A percentile compares a stretch with the other conserved stretches of the same genome.
Conservation (phyloP, 352 stramenopile species). For the Phytopythium oedochilum region DNA sequence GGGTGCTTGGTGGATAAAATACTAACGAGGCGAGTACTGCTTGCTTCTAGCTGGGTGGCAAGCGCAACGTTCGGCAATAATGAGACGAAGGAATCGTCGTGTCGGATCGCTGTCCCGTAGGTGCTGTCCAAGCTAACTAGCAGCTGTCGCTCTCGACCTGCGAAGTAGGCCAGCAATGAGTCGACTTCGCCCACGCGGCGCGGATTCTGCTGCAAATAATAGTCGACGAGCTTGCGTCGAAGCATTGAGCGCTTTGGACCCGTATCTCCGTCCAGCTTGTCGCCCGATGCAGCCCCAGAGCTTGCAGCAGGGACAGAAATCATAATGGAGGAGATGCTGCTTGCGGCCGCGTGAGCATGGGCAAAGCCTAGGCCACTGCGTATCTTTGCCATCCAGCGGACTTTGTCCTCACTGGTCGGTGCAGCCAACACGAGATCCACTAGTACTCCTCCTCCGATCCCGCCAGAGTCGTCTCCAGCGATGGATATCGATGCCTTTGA, state of each 20-base stretch:
- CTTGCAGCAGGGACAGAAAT: neutral
- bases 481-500: neutral
- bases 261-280: neutral
- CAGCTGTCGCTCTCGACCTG: constrained; percentile 49
- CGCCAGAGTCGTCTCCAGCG: neutral
- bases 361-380: constrained; percentile 31
- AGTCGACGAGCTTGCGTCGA: constrained; percentile 62
- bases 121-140: constrained; percentile 55
- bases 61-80: constrained; percentile 14
- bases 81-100: constrained; percentile 20
- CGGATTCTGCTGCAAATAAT: constrained; percentile 90
- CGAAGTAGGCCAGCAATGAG: constrained; percentile 54
- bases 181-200: constrained; percentile 85
- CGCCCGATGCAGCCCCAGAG: neutral
- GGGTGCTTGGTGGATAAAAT: constrained; percentile 41
- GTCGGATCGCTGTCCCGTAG: constrained; percentile 39
- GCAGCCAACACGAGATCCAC: constrained; percentile 29
- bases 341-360: constrained; percentile 5
- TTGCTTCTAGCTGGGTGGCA: neutral
- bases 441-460: neutral
- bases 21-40: constrained; percentile 16
- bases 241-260: constrained; percentile 10
- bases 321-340: neutral
- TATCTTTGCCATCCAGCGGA: constrained; percentile 53
- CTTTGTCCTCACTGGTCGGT: constrained; percentile 33